Percentiles rank a stretch among this genome's conserved stretches.
These are phyloP conservation scores for Nakaseomyces kungkrabaensis DNA, from an alignment of 1,139 yeast species.

Conservation along the genomic window DNA sequence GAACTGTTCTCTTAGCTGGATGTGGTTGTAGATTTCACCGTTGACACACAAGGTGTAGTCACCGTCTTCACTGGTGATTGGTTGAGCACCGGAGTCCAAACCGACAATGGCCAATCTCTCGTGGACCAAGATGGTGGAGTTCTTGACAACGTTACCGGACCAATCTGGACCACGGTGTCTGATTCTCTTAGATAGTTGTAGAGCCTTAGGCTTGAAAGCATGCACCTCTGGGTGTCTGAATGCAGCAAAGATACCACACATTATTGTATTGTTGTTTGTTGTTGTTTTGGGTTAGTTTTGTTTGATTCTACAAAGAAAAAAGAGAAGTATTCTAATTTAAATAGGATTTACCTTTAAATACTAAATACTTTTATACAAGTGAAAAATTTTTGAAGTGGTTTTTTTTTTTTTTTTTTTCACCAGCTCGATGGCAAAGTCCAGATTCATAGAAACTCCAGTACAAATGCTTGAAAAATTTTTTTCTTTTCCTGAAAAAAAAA, in stretches of 20 bases:
- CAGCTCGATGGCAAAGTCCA: too few species aligned
- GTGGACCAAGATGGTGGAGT: constrained; percentile 75
- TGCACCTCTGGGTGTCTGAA: constrained; percentile 72
- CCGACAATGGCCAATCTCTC: constrained; percentile 97
- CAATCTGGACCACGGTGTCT: constrained; percentile 99
- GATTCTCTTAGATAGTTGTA: constrained; percentile 80
- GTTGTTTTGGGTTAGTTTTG: too few species aligned
- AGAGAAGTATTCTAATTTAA: too few species aligned
- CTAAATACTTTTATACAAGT: too few species aligned
- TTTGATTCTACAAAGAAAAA: too few species aligned
- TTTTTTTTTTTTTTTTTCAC: not conserved
- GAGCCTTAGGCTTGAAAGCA: constrained; percentile 75
- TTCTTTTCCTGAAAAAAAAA: not conserved
- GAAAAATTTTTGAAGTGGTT: not conserved
- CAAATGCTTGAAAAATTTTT: not conserved
- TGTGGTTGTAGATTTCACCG: constrained; percentile 98
- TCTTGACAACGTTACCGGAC: constrained; percentile 80
- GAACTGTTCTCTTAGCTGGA: constrained; percentile 69
- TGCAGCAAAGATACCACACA: constrained; percentile 98
- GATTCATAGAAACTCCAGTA: not conserved
- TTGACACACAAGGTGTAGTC: constrained; percentile 73
- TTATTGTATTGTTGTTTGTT: constrained; percentile 21
- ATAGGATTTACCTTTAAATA: too few species aligned
- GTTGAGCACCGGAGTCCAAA: constrained; percentile 95
- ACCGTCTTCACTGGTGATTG: constrained; percentile 74